Base-by-base conservation (phyloP, 805 yeast species). In the Crinitomyces ghanaensis region DNA sequence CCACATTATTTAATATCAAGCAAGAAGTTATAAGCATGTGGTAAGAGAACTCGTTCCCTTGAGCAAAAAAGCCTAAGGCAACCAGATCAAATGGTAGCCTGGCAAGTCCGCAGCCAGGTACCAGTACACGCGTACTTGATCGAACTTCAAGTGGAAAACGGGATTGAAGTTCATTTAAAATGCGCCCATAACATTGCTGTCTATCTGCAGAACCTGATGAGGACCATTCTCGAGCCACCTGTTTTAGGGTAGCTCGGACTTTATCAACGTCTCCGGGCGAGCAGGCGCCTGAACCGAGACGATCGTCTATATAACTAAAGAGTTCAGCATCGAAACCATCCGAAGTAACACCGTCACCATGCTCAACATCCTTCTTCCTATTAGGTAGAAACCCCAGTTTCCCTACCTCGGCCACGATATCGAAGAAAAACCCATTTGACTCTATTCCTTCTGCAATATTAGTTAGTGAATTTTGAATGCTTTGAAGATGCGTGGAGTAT, bases 21-120 rank as follows among this genome's bases (percentile, higher is more conserved):
- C 43, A 42, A 2, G 59, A 51, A 42, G 83, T 74, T 2, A 79
- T 48, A 36, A 75, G 70, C 96, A 88, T 86, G 43, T 82, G 60
- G 33, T 77, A 69, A 2, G 93, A 80, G 48, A 66, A 75, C 53
- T 88, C 98, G 35, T 86, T 72, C 0, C 93, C 77, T 38, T 76
- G 77, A 1, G 84, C 86, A 5, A 59, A 38, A 30, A 64, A 58
- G 27, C 63, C 65, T 7, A 37, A 39, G 2, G 39, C 39, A 0
- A 70, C 61, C 15, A 85, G 44, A 40, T 78, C 84, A 52, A 77
- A 79, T 2, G 95, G 77, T 3, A 88, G 60, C 45, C 86, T 62
- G 0, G 95, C 96, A 20, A 81, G 62, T 0, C 97, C 98, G 2
- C 93, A 74, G 0, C 98, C 97, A 0, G 97, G 97, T 2, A 82